Evolutionary conservation across 805 yeast genomes (phyloP).

Genomic region (Wickerhamiella musiphila): DNA sequence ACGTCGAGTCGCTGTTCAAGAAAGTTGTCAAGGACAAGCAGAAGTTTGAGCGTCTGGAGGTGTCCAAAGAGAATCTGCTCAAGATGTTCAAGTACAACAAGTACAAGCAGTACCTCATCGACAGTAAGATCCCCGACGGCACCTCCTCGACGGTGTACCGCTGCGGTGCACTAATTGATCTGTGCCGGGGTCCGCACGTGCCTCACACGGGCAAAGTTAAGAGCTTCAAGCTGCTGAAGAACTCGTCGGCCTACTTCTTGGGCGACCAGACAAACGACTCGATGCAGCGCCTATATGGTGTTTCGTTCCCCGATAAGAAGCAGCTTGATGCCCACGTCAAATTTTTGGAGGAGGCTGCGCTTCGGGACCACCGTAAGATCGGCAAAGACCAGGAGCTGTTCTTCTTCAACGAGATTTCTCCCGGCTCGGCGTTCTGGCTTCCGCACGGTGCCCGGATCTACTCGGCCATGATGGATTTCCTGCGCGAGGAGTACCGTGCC

Average conservation of each 20-base stretch:
- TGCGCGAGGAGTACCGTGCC: constrained; percentile 71
- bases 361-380: constrained; percentile 81
- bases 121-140: constrained; percentile 85
- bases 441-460: constrained; percentile 98
- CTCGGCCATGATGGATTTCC: constrained; percentile 62
- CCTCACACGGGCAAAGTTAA: constrained; percentile 95
- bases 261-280: constrained; percentile 91
- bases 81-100: constrained; percentile 92
- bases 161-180: constrained; percentile 92
- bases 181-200: constrained; percentile 95
- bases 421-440: constrained; percentile 96
- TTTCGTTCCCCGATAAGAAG: constrained; percentile 96
- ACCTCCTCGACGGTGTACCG: constrained; percentile 92
- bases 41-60: constrained; percentile 79
- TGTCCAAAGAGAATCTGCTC: constrained; percentile 80
- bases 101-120: constrained; percentile 77
- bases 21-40: constrained; percentile 89
- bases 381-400: constrained; percentile 95
- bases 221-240: constrained; percentile 83
- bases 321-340: constrained; percentile 86
- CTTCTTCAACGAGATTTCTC: constrained; percentile 90
- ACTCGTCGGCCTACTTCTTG: constrained; percentile 88
- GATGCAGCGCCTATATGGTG: constrained; percentile 92
- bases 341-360: constrained; percentile 88
- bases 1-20: constrained; percentile 72